Evolutionary conservation across 139 green algal species (phyloP).

Genomic region (Chlorella sp.): DNA sequence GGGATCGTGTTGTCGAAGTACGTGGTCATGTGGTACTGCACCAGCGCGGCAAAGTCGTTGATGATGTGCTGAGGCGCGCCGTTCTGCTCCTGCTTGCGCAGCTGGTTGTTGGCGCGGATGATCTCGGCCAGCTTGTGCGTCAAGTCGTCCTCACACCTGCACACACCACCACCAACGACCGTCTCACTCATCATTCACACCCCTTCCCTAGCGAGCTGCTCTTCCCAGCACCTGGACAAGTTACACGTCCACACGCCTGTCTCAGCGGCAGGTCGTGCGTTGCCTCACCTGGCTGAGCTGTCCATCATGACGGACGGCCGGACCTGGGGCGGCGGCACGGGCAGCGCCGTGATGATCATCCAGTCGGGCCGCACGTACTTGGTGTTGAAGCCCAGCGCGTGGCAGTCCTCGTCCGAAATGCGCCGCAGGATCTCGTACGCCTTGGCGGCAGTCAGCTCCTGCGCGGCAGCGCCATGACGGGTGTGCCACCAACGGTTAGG

Average conservation of each 20-base stretch:
- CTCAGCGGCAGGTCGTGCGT: too few species aligned
- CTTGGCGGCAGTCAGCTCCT: slow-evolving; percentile 79
- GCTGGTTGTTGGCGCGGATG: slow-evolving; percentile 84
- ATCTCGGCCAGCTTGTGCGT: slow-evolving; percentile 98
- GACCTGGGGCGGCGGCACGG: slow-evolving; percentile 86
- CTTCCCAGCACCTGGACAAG: too few species aligned
- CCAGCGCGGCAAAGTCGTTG: slow-evolving; percentile 45
- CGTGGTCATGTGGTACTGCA: slow-evolving; percentile 88
- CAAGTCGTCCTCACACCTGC: slow-evolving; percentile 92
- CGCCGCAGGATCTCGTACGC: slow-evolving; percentile 84
- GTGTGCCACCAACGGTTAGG: too few species aligned
- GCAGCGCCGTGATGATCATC: slow-evolving; percentile 91
- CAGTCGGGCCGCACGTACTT: slow-evolving; percentile 83
- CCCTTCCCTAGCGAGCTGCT: too few species aligned
- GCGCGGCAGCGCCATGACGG: too few species aligned
- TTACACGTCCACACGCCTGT: too few species aligned
- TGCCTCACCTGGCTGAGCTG: slow-evolving; percentile 55
- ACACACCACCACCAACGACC: too few species aligned
- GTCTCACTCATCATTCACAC: too few species aligned
- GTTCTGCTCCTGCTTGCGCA: slow-evolving; percentile 78
- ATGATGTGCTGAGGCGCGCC: slow-evolving; percentile 83
- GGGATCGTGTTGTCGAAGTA: slow-evolving; percentile 97
- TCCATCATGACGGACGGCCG: slow-evolving; percentile 91
- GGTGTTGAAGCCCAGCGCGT: slow-evolving; percentile 82
- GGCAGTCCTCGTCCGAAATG: slow-evolving; percentile 90